Evolutionary conservation across 2,329 filamentous ascomycete species (phyloP).

Genomic region (Ophiosphaerella narmari): DNA sequence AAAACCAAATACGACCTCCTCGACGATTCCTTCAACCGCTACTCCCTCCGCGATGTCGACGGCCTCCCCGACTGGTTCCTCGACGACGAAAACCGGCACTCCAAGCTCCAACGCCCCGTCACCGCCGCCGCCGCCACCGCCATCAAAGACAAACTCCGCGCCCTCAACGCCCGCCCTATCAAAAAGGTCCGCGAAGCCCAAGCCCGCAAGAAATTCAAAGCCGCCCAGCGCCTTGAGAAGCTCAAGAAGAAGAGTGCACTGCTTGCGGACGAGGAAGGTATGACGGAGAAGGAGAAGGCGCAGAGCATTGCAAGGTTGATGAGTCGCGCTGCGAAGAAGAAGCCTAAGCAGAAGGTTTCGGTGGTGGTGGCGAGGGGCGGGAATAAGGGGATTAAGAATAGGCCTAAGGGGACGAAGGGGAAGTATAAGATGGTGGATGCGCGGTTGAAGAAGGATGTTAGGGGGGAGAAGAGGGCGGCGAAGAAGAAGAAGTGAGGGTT

Average conservation of each 20-base stretch:
- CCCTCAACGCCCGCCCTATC: constrained; percentile 93
- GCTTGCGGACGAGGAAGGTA: constrained; percentile 83
- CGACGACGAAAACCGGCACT: constrained; percentile 86
- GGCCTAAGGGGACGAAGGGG: constrained; percentile 90
- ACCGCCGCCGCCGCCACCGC: constrained; percentile 86
- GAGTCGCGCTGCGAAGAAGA: constrained; percentile 81
- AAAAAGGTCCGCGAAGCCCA: constrained; percentile 98
- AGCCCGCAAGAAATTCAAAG: constrained; percentile 95
- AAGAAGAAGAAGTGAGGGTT: constrained; percentile 67
- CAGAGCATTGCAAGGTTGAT: constrained; percentile 81
- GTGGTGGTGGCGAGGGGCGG: constrained; percentile 85
- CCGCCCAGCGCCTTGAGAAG: constrained; percentile 88
- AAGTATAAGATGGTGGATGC: constrained; percentile 97
- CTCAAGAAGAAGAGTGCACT: constrained; percentile 96
- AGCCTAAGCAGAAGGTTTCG: constrained; percentile 79
- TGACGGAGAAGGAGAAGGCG: constrained; percentile 97
- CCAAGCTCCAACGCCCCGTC: constrained; percentile 84
- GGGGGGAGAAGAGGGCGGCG: constrained; percentile 78
- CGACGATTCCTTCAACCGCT: constrained; percentile 93
- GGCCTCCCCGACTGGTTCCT: constrained; percentile 97
- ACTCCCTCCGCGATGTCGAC: constrained; percentile 85
- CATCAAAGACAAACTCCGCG: constrained; percentile 92
- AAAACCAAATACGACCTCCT: constrained; percentile 78
- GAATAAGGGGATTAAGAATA: constrained; percentile 83
- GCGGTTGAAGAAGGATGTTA: constrained; percentile 93